phyloP scores from a whole-genome alignment of 192 early-diverging fungal species.

The Polychytrium aggregatum region DNA sequence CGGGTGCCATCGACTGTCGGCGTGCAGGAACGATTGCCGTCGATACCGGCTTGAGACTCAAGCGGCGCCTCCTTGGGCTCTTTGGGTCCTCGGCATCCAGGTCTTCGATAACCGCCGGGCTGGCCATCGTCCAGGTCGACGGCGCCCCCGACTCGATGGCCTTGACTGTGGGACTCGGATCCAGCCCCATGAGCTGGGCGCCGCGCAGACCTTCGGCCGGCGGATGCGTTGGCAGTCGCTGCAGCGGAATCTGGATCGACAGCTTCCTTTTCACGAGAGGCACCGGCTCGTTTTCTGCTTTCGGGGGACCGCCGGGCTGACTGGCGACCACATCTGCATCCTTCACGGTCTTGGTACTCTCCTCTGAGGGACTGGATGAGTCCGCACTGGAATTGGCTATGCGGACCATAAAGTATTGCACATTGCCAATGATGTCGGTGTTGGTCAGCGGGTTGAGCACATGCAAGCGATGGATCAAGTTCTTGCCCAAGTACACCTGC shows the following conservation, averaged over 20 bases:
- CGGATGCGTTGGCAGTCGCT: too few relatives aligned
- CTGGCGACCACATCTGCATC: neutral
- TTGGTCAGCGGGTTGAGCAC: conserved; percentile 55
- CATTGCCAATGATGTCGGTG: conserved; percentile 56
- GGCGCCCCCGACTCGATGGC: conserved; percentile 21
- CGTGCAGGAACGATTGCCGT: too few relatives aligned
- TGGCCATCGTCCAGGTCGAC: conserved; percentile 26
- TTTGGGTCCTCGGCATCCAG: conserved; percentile 18
- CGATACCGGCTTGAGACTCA: too few relatives aligned
- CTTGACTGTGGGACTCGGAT: conserved; percentile 29
- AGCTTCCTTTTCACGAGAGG: neutral
- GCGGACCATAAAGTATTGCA: conserved; percentile 48
- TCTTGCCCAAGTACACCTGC: conserved; percentile 50
- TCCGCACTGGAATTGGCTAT: neutral
- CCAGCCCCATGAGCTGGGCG: conserved; percentile 9
- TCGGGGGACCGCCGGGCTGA: neutral
- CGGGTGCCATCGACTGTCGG: too few relatives aligned
- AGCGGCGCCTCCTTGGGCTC: too few relatives aligned
- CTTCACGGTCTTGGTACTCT: neutral
- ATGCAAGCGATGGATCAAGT: conserved; percentile 50
- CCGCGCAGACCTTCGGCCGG: too few relatives aligned
- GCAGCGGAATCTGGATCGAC: too few relatives aligned
- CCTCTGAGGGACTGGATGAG: neutral
- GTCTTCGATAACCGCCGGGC: conserved; percentile 18
- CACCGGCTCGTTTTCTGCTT: neutral